phyloP scores from a whole-genome alignment of 2,329 filamentous ascomycete species.

The Aschersonia sp. region DNA sequence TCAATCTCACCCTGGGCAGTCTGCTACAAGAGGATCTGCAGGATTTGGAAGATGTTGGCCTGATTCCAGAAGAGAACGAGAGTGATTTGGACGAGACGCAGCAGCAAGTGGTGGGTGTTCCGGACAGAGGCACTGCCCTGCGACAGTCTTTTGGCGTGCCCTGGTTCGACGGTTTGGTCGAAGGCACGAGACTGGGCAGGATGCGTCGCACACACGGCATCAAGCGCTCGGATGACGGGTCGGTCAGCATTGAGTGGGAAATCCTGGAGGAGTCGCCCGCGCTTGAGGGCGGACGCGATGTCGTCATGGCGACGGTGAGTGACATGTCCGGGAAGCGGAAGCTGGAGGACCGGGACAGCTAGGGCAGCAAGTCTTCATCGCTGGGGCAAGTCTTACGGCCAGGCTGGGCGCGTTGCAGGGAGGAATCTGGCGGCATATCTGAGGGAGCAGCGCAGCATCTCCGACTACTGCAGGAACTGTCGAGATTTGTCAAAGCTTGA shows the following conservation, averaged over 20 bases:
- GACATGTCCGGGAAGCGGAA: conserved; percentile 36
- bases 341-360: conserved; percentile 23
- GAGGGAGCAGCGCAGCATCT: too few relatives aligned
- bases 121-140: conserved; percentile 15
- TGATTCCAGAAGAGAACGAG: conserved; percentile 40
- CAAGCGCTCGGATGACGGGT: conserved; percentile 42
- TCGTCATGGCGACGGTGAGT: conserved; percentile 17
- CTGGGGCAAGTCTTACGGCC: too few relatives aligned
- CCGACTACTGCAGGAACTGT: too few relatives aligned
- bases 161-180: conserved; percentile 74
- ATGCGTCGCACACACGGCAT: conserved; percentile 47
- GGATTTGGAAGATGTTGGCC: conserved; percentile 56
- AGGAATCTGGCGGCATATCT: too few relatives aligned
- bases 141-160: conserved; percentile 56
- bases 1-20: conserved; percentile 70
- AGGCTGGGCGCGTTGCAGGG: too few relatives aligned
- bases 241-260: conserved; percentile 65
- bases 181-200: conserved; percentile 58
- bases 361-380: too few relatives aligned
- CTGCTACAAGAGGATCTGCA: conserved; percentile 56
- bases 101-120: not conserved
- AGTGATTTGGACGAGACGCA: conserved; percentile 11
- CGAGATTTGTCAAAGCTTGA: too few relatives aligned
- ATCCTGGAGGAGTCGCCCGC: conserved; percentile 55
- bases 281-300: conserved; percentile 7